phyloP scores from a whole-genome alignment of 1,139 yeast genomes.

The Ogataea hybrid region DNA sequence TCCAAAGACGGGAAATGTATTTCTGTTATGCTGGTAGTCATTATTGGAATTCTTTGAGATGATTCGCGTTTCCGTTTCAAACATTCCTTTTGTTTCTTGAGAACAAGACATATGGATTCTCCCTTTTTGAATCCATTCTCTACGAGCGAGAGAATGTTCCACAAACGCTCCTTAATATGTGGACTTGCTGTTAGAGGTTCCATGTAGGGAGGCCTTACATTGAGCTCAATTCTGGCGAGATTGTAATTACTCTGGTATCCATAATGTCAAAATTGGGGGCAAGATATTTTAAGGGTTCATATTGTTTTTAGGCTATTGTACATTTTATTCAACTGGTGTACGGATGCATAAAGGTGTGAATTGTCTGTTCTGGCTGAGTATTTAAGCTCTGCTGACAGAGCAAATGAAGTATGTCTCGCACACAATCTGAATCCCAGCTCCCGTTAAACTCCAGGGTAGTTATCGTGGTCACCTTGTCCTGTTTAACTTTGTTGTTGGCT shows the following conservation, averaged over 20 bases:
- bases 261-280: not conserved
- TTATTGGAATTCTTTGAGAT: not conserved
- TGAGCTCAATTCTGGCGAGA: conserved; percentile 14
- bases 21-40: conserved; percentile 9
- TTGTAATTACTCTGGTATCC: conserved; percentile 11
- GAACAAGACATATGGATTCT: conserved; percentile 15
- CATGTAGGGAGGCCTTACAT: conserved; percentile 5
- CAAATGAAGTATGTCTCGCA: not conserved
- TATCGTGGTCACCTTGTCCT: conserved; percentile 8
- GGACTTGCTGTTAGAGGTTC: conserved; percentile 2
- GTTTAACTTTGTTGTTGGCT: conserved; percentile 5
- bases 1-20: conserved; percentile 23
- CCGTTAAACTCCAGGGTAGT: not conserved
- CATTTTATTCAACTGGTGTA: conserved; percentile 7
- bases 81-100: conserved; percentile 11
- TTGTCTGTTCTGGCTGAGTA: conserved; percentile 10
- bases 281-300: not conserved
- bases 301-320: not conserved
- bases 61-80: conserved; percentile 8
- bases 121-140: conserved; percentile 24
- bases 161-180: conserved; percentile 14
- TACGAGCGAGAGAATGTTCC: conserved; percentile 14
- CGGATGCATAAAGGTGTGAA: conserved; percentile 3
- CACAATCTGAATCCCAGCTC: not conserved
- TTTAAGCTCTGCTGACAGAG: not conserved